These are phyloP conservation scores for Buddleja alternifolia DNA, from an alignment of 257 asterid genomes.

Conservation along the genomic window DNA sequence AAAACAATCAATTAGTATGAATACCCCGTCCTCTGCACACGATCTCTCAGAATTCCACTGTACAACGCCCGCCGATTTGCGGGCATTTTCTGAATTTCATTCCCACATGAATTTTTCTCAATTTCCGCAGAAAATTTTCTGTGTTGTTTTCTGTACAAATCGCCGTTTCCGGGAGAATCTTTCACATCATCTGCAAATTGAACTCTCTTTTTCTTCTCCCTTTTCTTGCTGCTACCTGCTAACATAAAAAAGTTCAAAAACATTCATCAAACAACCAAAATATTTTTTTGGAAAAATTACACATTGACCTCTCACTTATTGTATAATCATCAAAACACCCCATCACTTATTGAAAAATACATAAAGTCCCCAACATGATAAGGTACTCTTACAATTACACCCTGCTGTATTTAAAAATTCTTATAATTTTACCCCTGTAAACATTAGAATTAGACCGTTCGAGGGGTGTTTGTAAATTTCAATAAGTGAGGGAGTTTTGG, in stretches of 20 bases:
- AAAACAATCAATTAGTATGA: slow-evolving; percentile 40
- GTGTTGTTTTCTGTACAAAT: slow-evolving; percentile 47
- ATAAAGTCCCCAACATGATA: no score
- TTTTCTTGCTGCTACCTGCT: slow-evolving; percentile 41
- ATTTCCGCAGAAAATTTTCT: slow-evolving; percentile 19
- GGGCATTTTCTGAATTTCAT: slow-evolving; percentile 50
- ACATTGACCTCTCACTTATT: no score
- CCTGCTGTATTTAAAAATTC: no score
- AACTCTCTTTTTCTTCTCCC: slow-evolving; percentile 56
- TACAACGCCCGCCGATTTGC: slow-evolving; percentile 69
- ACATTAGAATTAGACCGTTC: no score
- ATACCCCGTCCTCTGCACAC: slow-evolving; percentile 46
- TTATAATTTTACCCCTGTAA: no score
- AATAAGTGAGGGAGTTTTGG: no score
- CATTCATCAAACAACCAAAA: not conserved
- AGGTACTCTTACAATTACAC: no score
- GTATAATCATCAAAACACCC: no score
- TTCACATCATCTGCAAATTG: slow-evolving; percentile 74
- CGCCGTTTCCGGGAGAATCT: slow-evolving; percentile 58
- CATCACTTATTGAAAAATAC: no score
- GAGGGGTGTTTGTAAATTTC: no score
- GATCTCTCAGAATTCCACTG: slow-evolving; percentile 66
- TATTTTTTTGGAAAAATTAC: no score
- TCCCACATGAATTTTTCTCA: slow-evolving; percentile 35
- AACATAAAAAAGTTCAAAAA: not conserved